A percentile compares a stretch with the other conserved stretches of the same genome.
Evolutionary conservation across 148 eudicot species (phyloP).

Genomic region (Amaranthus cruentus): DNA sequence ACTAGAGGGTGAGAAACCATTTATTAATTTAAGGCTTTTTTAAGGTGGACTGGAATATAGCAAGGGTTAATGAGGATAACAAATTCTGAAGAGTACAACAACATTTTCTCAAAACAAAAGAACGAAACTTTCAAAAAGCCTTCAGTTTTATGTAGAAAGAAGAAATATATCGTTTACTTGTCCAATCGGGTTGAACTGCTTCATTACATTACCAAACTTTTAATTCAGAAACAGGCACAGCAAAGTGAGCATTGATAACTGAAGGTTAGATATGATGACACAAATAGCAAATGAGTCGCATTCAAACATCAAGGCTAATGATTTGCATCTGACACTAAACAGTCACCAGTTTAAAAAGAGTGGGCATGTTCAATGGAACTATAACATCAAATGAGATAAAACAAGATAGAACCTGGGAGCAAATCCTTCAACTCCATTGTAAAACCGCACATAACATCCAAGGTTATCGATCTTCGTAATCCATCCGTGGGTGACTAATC

Average conservation of each 20-base stretch:
- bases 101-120: too few relatives aligned
- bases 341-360: neutral
- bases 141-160: neutral
- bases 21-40: too few relatives aligned
- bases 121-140: too few relatives aligned
- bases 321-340: neutral
- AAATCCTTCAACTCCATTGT: constrained; percentile 95
- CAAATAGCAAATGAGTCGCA: neutral
- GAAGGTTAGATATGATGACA: neutral
- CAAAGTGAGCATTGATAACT: neutral
- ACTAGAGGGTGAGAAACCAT: too few relatives aligned
- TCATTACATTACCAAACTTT: neutral
- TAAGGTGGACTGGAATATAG: too few relatives aligned
- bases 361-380: neutral
- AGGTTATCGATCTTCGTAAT: constrained; percentile 77
- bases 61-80: too few relatives aligned
- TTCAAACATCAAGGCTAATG: neutral
- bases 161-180: neutral
- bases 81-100: too few relatives aligned
- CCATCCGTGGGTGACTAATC: constrained; percentile 93
- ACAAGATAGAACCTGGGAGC: constrained; percentile 56
- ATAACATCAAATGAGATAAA: neutral
- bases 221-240: neutral
- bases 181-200: neutral
- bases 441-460: constrained; percentile 86